These are phyloP conservation scores for Daldinia caldariorum DNA, from an alignment of 495 filamentous ascomycete species.

Conservation along the genomic window DNA sequence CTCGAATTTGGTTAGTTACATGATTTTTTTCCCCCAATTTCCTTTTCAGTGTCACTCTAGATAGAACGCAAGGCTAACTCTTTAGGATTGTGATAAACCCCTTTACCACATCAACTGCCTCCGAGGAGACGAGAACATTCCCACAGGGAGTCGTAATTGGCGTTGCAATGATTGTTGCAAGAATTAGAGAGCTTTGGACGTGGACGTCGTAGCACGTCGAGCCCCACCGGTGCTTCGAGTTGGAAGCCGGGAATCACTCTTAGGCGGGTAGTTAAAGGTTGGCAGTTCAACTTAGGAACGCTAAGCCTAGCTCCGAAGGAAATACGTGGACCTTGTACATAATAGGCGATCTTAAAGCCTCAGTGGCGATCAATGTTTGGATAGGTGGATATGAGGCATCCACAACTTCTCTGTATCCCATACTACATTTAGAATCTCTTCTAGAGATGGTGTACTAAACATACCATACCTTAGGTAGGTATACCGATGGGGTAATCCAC, in stretches of 20 bases:
- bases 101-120: constrained; percentile 48
- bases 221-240: background rate
- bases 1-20: constrained; percentile 52
- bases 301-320: background rate
- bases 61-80: constrained; percentile 30
- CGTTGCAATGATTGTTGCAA: constrained; percentile 44
- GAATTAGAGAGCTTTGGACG: background rate
- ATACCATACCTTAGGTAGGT: constrained; percentile 4
- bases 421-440: constrained; percentile 10
- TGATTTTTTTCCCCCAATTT: constrained; percentile 2
- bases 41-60: background rate
- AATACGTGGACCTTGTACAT: background rate
- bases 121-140: constrained; percentile 27
- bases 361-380: constrained; percentile 7
- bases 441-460: background rate
- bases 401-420: constrained; percentile 21
- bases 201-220: background rate
- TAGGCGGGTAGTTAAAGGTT: background rate
- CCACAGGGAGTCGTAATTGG: constrained; percentile 42
- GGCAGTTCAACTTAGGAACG: background rate
- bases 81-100: constrained; percentile 51
- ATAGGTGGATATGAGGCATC: constrained; percentile 3
- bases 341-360: constrained; percentile 14
- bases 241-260: background rate
- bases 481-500: constrained; percentile 19